phyloP scores from a whole-genome alignment of 192 early-diverging fungal species.

The Chytriomyces hyalinus region DNA sequence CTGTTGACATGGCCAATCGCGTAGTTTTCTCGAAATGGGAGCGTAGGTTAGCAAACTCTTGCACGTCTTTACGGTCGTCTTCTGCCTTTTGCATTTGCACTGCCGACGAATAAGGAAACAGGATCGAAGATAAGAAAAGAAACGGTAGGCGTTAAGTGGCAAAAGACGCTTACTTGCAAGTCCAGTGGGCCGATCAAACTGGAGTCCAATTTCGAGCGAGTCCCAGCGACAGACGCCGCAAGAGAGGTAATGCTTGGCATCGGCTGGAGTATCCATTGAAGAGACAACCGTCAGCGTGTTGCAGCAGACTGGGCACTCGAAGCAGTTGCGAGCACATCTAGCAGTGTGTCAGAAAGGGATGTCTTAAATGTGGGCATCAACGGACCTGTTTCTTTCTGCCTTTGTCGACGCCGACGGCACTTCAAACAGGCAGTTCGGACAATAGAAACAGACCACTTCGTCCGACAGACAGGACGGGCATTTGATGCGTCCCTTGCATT shows the following conservation, averaged over 20 bases:
- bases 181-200: slow-evolving; percentile 92
- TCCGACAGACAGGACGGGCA: slow-evolving; percentile 84
- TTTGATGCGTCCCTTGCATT: slow-evolving; percentile 74
- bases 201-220: slow-evolving; percentile 88
- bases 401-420: slow-evolving; percentile 95
- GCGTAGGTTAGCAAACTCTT: slow-evolving; percentile 84
- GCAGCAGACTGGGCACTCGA: slow-evolving; percentile 37
- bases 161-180: slow-evolving; percentile 64
- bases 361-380: background rate
- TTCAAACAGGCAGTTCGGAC: slow-evolving; percentile 97
- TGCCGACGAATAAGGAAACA: slow-evolving; percentile 6
- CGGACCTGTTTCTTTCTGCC: slow-evolving; percentile 85
- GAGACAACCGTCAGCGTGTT: slow-evolving; percentile 39
- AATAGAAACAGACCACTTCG: slow-evolving; percentile 89
- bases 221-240: slow-evolving; percentile 94
- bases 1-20: slow-evolving; percentile 5
- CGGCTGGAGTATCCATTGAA: background rate
- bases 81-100: slow-evolving; percentile 85
- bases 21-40: slow-evolving; percentile 75
- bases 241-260: slow-evolving; percentile 63
- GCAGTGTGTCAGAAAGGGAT: background rate
- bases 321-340: slow-evolving; percentile 37
- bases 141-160: background rate
- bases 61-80: slow-evolving; percentile 66
- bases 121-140: background rate